These are phyloP conservation scores for Artemisia annua DNA, from an alignment of 129 eudicot genomes.

Conservation along the genomic window DNA sequence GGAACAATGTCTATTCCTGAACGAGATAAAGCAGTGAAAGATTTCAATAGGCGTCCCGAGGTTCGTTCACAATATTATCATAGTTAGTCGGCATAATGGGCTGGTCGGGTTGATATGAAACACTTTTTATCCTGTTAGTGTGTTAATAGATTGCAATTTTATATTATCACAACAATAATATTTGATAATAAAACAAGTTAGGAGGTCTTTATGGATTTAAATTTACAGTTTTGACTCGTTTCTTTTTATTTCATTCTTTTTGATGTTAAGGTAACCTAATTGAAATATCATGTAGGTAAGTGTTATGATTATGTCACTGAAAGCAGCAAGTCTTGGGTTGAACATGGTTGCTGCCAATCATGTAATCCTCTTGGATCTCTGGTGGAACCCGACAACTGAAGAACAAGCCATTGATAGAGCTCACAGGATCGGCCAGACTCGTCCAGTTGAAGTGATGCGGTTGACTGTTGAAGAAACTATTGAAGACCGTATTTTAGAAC, in stretches of 20 bases:
- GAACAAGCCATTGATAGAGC: constrained; percentile 98
- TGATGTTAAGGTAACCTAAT: background rate
- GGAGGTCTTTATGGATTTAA: too few species aligned
- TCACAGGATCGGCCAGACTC: constrained; percentile 96
- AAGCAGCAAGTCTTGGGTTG: constrained; percentile 97
- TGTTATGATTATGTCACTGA: constrained; percentile 98
- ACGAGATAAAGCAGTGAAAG: constrained; percentile 90
- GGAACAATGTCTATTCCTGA: constrained; percentile 92
- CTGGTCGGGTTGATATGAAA: too few species aligned
- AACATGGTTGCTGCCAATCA: constrained; percentile 99
- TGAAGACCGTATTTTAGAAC: constrained; percentile 93
- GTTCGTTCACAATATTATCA: constrained; percentile 36
- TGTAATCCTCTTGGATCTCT: constrained; percentile 86
- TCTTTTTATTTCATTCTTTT: too few species aligned
- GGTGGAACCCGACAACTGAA: constrained; percentile 99
- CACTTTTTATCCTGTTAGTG: too few species aligned
- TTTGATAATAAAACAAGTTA: too few species aligned
- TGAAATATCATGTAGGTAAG: constrained; percentile 45
- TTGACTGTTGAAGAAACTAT: constrained; percentile 93
- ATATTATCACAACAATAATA: too few species aligned
- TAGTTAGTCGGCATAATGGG: too few species aligned
- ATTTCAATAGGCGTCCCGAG: constrained; percentile 91
- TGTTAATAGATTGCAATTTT: too few species aligned
- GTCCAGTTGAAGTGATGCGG: constrained; percentile 89
- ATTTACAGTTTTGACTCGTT: too few species aligned